Conservation (phyloP, 306 rosid species). For the Cyclanthera cordifolia region DNA sequence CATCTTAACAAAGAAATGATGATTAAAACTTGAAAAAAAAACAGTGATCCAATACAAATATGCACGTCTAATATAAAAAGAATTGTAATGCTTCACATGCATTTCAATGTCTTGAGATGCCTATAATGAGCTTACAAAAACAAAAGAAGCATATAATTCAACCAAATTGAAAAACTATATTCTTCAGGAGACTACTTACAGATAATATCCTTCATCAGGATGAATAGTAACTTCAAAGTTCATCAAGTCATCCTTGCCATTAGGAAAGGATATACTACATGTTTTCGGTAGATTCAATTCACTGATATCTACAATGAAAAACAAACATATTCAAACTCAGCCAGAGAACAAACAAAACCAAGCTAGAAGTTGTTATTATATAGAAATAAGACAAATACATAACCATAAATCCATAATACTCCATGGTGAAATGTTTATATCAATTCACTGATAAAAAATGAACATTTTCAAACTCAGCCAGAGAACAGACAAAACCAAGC, state of each 20-base stretch:
- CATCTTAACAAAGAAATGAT: neutral
- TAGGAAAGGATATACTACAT: conserved; percentile 37
- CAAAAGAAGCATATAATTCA: neutral
- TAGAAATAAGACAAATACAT: neutral
- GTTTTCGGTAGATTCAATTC: conserved; percentile 45
- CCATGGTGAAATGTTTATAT: neutral
- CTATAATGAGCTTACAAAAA: too few species aligned
- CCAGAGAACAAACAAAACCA: neutral
- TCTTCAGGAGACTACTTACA: conserved; percentile 22
- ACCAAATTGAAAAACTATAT: neutral
- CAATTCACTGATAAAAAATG: too few species aligned
- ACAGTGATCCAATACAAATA: neutral
- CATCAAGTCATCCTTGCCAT: conserved; percentile 56
- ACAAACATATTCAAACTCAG: neutral
- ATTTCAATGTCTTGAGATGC: too few species aligned
- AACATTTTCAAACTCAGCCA: too few species aligned
- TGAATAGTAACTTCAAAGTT: conserved; percentile 45
- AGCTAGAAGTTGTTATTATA: neutral
- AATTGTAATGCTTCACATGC: too few species aligned
- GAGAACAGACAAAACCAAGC: too few species aligned
- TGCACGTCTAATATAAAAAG: too few species aligned
- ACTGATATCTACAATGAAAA: conserved; percentile 31
- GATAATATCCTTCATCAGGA: conserved; percentile 53
- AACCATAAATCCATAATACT: neutral
- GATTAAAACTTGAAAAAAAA: neutral